Base-by-base conservation (phyloP, 1,139 yeast genomes). In the Yamadazyma conglobata region DNA sequence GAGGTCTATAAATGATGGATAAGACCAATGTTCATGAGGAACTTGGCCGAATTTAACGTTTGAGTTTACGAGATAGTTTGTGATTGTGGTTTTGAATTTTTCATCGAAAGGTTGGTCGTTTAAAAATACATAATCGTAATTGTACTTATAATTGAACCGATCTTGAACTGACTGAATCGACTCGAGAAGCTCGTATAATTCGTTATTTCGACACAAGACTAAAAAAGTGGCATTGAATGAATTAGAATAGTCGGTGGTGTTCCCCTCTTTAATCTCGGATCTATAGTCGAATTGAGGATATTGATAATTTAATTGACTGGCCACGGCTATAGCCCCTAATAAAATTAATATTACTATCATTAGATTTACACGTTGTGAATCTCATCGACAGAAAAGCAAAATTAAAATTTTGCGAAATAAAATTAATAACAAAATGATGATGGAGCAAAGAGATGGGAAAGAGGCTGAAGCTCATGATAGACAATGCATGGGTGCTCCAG, bases 201-300 rank as follows among this genome's bases (percentile, higher is more conserved):
- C 95, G 10, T 62, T 52, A 53, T 86, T 84, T 41, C 93, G 65
- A 22, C 85, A 89, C 34, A 87, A 58, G 6, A 88, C 73, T 34
- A 85, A 77, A 45, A 86, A 76, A 0, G 89, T 78, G 10, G 35
- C 31, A 7, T 22, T 11, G 16, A 13, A n/a, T n/a, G n/a, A n/a
- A n/a, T n/a, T n/a, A n/a, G n/a, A n/a, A n/a, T n/a, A n/a, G n/a
- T n/a, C n/a, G n/a, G n/a, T n/a, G n/a, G n/a, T n/a, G n/a, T n/a
- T n/a, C n/a, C n/a, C n/a, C n/a, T n/a, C n/a, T n/a, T n/a, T n/a
- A n/a, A n/a, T n/a, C n/a, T n/a, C n/a, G n/a, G n/a, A n/a, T n/a
- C n/a, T n/a, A n/a, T n/a, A n/a, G n/a, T n/a, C n/a, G n/a, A n/a
- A n/a, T n/a, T n/a, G n/a, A n/a, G n/a, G n/a, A n/a, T n/a, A n/a